Percentiles rank a stretch among this genome's conserved stretches.
phyloP scores from a whole-genome alignment of 345 rosid genomes.

The Hibiscus mutabilis region DNA sequence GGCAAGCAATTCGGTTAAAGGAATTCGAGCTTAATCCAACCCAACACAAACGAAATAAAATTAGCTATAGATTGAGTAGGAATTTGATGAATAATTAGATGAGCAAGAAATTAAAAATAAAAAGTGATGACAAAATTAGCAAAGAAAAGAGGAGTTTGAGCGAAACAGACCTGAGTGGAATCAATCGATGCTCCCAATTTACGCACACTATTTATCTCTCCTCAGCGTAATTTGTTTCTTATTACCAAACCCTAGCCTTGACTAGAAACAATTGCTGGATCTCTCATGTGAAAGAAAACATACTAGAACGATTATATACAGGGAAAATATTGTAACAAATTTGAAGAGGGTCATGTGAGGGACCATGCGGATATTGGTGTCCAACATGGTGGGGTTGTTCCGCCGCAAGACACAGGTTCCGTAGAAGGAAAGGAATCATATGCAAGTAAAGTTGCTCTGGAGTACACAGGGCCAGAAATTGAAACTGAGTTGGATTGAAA shows the following conservation, averaged over 20 bases:
- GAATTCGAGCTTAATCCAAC: no score
- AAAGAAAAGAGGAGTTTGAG: not conserved
- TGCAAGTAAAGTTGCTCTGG: no score
- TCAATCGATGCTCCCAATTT: not conserved
- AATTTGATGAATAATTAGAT: not conserved
- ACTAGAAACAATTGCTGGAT: not conserved
- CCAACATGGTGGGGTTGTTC: no score
- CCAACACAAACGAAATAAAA: not conserved
- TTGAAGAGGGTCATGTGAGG: no score
- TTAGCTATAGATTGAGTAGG: not conserved
- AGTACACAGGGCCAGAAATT: no score
- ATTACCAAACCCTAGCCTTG: not conserved
- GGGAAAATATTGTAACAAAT: no score
- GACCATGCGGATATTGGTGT: no score
- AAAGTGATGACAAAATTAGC: not conserved
- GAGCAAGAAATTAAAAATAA: not conserved
- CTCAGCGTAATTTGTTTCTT: not conserved
- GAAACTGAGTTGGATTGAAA: no score
- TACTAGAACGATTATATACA: not conserved
- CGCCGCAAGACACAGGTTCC: no score
- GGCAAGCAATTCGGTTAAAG: no score
- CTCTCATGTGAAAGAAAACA: not conserved
- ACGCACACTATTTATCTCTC: not conserved
- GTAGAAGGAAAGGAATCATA: no score
- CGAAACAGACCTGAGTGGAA: not conserved